Base-by-base conservation (phyloP, 2,329 filamentous ascomycete species). In the Colletotrichum coccodes region DNA sequence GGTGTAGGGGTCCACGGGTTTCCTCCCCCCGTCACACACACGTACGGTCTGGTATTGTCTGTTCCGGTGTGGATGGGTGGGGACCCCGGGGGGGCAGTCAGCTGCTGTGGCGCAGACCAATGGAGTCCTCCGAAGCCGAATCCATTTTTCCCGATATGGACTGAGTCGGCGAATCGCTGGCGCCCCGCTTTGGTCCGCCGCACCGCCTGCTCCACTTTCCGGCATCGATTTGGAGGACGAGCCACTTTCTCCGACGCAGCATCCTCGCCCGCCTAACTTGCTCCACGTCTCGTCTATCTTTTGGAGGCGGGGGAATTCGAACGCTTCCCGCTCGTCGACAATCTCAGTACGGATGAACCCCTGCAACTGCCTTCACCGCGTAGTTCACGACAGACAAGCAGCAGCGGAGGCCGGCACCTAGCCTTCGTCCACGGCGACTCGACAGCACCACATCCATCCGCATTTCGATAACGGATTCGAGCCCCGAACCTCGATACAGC, bases 21-120 rank as follows among this genome's bases (percentile, higher is more conserved):
- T 49, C 6, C 23, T 49, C 44, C 23, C 46, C n/a, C n/a, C 23
- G 28, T 42, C 54, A 57, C 44, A 46, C 61, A 30, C 38, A 30
- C 54, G 32, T 18, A 50, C 47, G 47, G 26, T n/a, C 49, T 23
- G 57, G 40, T 53, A 38, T 38, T 21, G 34, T 65, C 28, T 6
- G 18, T 46, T 32, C 40, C 40, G 57, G 67, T 68, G 58, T 66
- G 64, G 67, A 61, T 70, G 72, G 72, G 74, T 75, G 75, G 76
- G 75, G 73, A 73, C 73, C 72, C 73, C 70, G 67, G 70, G 72
- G 16, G 60, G 54, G 47, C 34, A 50, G 79, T 82, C 80, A 82
- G 76, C 78, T 82, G 81, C 62, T 76, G 74, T 75, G 75, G 72
- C 76, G 73, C 73, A 76, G 70, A 64, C 80, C 81, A 82, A 82